These are phyloP conservation scores for Atkinsonella texensis DNA, from an alignment of 2,329 filamentous ascomycete genomes.

Conservation along the genomic window DNA sequence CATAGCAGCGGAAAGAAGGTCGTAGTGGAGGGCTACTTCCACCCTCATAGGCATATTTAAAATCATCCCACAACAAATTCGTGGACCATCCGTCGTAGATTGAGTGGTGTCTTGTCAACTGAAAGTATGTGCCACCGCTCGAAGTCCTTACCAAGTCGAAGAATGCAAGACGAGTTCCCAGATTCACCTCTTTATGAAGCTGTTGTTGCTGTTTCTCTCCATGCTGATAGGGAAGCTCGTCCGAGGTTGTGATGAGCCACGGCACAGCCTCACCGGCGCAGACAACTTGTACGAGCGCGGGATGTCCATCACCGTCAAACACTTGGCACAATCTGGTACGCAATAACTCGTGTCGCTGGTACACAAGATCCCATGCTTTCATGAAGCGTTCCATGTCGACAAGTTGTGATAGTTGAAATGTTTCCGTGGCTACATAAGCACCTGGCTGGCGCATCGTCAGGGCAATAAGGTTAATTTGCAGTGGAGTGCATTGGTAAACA, in stretches of 20 bases:
- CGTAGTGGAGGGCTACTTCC: neutral
- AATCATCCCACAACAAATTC: neutral
- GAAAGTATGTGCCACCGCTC: neutral
- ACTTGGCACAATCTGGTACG: neutral
- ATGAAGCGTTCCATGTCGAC: neutral
- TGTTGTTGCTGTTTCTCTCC: neutral
- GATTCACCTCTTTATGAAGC: neutral
- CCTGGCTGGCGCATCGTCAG: neutral
- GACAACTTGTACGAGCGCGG: neutral
- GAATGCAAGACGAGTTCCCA: neutral
- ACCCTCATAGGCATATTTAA: neutral
- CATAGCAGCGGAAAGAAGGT: neutral
- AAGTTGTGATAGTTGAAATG: neutral
- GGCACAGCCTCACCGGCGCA: neutral
- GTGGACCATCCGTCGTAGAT: neutral
- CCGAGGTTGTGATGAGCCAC: neutral
- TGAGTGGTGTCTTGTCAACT: neutral
- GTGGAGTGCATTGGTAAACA: neutral
- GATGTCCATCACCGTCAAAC: neutral
- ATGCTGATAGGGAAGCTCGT: neutral
- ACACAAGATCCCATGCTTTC: neutral
- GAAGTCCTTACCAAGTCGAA: neutral
- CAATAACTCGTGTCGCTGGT: neutral
- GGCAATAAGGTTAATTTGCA: neutral
- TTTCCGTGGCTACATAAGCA: neutral